Base-by-base conservation (phyloP, 2,329 filamentous ascomycete genomes). In the Cordyceps tenuipes region DNA sequence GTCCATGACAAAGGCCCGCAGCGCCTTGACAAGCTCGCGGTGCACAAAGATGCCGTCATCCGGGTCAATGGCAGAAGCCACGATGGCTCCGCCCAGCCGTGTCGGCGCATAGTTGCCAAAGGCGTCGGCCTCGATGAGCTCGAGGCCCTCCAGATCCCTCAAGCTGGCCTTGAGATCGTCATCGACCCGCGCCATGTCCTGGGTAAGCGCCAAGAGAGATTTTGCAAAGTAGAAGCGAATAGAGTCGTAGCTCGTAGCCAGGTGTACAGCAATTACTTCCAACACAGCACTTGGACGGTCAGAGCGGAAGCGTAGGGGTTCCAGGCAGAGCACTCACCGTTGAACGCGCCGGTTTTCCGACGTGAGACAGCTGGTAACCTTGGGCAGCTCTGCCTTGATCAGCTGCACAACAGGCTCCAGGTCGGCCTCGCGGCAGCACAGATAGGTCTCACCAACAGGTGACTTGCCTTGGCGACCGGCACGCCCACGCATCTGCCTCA, bases 391-490 rank as follows among this genome's bases (percentile, higher is more conserved):
- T 2, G 88, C 85, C 67, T 88, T 82, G 77, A 91, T 82, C 44
- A 91, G 75, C 60, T 87, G 83, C 36, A 87, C 79, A 5, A 91
- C 86, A 17, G 82, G 82, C 67, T 89, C 85, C 15, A 91, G 71
- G 65, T 91, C 89, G 10, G 77, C 72, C 66, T 84, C 81, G 34
- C 84, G 81, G 67, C 88, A 91, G 68, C 88, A 91, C 1, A 91
- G 75, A 69, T 88, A 91, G 1, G 87, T 91, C 73, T 91, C 89
- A 2, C 89, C 89, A 51, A 89, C 76, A 55, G 89, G 86, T 59
- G 90, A 87, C 67, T 90, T 91, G 53, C 89, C 89, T 71, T 91
- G 91, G 58, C 89, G 81, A 7, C 89, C 89, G 21, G 89, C 89
- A 62, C 89, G 81, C 3, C 89, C 89, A 68, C 88, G 82, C 89